Evolutionary conservation across 495 filamentous ascomycete species (phyloP).

Genomic region (Margaritispora aquatica): DNA sequence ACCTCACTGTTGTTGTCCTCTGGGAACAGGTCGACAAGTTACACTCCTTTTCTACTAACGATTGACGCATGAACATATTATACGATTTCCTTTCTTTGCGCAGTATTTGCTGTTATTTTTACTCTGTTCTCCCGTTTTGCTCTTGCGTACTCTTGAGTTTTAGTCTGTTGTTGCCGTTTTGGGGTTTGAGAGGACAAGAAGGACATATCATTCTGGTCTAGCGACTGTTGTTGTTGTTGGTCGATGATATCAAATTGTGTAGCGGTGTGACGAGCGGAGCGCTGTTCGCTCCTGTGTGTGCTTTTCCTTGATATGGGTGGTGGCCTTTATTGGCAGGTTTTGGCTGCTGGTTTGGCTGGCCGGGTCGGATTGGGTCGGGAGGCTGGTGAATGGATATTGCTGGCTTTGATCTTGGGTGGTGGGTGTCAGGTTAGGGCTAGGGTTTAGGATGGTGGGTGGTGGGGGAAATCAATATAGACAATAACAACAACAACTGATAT

Average conservation of each 20-base stretch:
- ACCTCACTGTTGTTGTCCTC: background rate
- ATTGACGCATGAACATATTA: constrained; percentile 24
- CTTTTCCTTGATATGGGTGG: background rate
- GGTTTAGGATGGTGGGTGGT: too few species aligned
- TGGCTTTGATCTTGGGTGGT: too few species aligned
- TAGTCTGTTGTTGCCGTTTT: background rate
- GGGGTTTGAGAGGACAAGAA: background rate
- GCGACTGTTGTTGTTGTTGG: too few species aligned
- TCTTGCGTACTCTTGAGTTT: background rate
- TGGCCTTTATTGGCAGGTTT: background rate
- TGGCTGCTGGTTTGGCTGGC: background rate
- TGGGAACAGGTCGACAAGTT: background rate
- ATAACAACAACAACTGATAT: too few species aligned
- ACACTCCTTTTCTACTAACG: constrained; percentile 23
- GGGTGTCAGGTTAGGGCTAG: too few species aligned
- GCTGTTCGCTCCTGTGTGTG: background rate
- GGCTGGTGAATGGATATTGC: background rate
- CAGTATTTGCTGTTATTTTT: background rate
- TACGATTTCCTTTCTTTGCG: constrained; percentile 20
- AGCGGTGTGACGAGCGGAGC: background rate
- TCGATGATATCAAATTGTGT: background rate
- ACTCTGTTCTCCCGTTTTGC: background rate
- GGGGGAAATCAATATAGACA: too few species aligned
- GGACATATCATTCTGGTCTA: constrained; percentile 17
- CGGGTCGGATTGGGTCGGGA: background rate